Evolutionary conservation across 2,329 filamentous ascomycete species (phyloP).

Genomic region (Neonectria ditissima): DNA sequence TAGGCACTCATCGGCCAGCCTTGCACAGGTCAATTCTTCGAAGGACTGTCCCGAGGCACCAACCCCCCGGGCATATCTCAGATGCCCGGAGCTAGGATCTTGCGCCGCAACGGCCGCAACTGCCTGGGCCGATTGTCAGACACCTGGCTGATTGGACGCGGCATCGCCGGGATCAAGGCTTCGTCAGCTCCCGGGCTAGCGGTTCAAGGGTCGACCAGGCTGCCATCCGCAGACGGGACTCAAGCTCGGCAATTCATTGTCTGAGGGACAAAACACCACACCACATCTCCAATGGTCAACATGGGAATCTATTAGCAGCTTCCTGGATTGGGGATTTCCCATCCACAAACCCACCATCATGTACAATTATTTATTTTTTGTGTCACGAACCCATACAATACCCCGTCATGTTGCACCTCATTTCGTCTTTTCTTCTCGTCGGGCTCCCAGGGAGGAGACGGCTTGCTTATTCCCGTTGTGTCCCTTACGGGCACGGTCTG

Average conservation of each 20-base stretch:
- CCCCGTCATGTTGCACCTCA: constrained; percentile 26
- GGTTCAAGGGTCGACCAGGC: constrained; percentile 29
- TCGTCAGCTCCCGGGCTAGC: constrained; percentile 44
- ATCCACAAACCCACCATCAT: constrained; percentile 10
- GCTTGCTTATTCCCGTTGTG: constrained; percentile 35
- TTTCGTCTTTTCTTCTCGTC: constrained; percentile 17
- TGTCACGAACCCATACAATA: constrained; percentile 18
- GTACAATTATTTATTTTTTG: constrained; percentile 19
- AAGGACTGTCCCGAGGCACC: not conserved
- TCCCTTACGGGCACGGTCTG: constrained; percentile 24
- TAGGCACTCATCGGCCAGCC: not conserved
- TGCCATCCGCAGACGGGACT: constrained; percentile 23
- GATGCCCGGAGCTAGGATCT: not conserved
- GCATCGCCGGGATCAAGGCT: constrained; percentile 39
- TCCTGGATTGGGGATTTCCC: constrained; percentile 9
- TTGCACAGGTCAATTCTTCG: not conserved
- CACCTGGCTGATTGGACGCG: constrained; percentile 34
- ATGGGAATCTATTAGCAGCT: constrained; percentile 5
- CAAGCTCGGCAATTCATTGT: constrained; percentile 27
- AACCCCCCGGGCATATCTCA: not conserved
- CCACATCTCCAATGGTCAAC: not conserved
- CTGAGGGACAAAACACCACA: constrained; percentile 27
- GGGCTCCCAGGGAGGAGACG: constrained; percentile 19
- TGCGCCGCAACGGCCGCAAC: constrained; percentile 16
- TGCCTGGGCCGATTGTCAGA: constrained; percentile 13